These are phyloP conservation scores for Ulota crispa DNA, from an alignment of 225 moss, liverwort and hornwort species.

Conservation along the genomic window DNA sequence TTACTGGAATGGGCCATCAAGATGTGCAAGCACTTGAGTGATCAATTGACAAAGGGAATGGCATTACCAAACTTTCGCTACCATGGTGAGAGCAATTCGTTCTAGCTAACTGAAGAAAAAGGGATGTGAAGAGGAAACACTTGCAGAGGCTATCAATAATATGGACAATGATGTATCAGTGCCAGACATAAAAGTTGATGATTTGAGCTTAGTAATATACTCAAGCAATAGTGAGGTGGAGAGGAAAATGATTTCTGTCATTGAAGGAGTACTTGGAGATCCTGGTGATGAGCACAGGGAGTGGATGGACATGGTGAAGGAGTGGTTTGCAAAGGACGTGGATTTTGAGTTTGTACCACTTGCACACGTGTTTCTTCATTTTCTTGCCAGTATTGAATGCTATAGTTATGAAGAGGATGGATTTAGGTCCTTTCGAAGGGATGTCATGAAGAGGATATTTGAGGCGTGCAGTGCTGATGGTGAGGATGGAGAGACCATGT, in stretches of 20 bases:
- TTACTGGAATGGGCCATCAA: background rate
- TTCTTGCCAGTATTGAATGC: background rate
- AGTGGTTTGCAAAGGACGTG: background rate
- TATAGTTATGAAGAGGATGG: too few relatives aligned
- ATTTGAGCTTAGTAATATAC: background rate
- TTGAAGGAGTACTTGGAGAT: background rate
- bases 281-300: background rate
- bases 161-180: fast-evolving
- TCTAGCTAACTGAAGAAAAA: background rate
- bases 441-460: background rate
- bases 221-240: too few relatives aligned
- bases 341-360: background rate
- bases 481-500: background rate
- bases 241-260: too few relatives aligned
- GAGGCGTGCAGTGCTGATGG: background rate
- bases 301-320: background rate
- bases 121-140: background rate
- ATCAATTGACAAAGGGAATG: background rate
- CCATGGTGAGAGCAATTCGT: fast-evolving
- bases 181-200: background rate
- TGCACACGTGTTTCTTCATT: background rate
- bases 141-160: fast-evolving
- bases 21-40: background rate
- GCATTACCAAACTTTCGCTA: fast-evolving
- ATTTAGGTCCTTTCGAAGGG: background rate